Conservation (phyloP, 106 monocot species). For the Platanthera zijinensis region DNA sequence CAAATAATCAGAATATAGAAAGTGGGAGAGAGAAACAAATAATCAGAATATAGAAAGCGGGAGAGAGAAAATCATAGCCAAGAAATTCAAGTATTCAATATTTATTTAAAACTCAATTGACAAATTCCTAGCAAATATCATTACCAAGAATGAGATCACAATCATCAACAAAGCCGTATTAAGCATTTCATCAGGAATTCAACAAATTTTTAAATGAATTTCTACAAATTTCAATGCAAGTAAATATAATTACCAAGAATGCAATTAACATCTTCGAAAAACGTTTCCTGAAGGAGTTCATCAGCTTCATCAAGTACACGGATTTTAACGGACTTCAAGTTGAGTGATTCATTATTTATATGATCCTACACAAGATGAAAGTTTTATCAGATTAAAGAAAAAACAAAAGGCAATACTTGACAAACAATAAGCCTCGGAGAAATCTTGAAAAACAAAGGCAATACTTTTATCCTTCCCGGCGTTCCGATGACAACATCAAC, state of each 20-base stretch:
- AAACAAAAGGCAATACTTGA: not conserved
- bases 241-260: conserved; percentile 53
- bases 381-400: not conserved
- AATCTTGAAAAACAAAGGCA: not conserved
- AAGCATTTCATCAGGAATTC: too few species aligned
- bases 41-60: too few species aligned
- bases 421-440: not conserved
- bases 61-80: too few species aligned
- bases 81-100: too few species aligned
- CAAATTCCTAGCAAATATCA: too few species aligned
- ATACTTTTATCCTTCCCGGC: conserved; percentile 83
- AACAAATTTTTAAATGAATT: too few species aligned
- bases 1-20: too few species aligned
- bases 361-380: conserved; percentile 43
- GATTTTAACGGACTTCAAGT: conserved; percentile 67
- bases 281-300: conserved; percentile 95
- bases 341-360: conserved; percentile 51
- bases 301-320: conserved; percentile 97
- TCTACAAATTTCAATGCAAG: too few species aligned
- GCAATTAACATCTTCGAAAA: conserved; percentile 84
- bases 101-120: too few species aligned
- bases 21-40: too few species aligned
- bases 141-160: too few species aligned
- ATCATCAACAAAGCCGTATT: too few species aligned
- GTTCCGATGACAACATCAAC: conserved; percentile 94